Evolutionary conservation across 305 asterid genomes (phyloP), one percentile per base, ranked within the genome.

Genomic region (Andrographis paniculata): DNA sequence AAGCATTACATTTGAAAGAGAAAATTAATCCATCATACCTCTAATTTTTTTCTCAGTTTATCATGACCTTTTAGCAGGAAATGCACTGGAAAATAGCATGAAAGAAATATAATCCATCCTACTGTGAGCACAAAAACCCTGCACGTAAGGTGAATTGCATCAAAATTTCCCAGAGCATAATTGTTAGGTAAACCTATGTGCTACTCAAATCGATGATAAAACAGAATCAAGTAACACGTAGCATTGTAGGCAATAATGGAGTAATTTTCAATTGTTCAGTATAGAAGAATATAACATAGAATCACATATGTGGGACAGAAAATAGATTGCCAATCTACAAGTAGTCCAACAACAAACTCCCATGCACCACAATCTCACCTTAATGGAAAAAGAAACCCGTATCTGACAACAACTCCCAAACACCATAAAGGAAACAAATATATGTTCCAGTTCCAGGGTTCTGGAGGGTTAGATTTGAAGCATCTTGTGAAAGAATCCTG

Each of bases 361-460:
- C 30, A 37, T 12, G 14, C 4, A 4, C 3, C 5, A n/a, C 14
- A 2, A 20, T n/a, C 56, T 51, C 55, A 91, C 96, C 99, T 79
- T 57, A 63, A 40, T 53, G 99, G 99, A 60, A 92, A 92, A 62
- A 92, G 93, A 47, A 87, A 5, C 21, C 82, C 80, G 69, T 92
- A 92, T 81, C 99, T 70, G 66, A 84, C 79, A 42, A 81, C 63
- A 41, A 84, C 95, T 47, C 85, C 85, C 63, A 81, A 50, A 61
- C 93, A 83, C 94, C 95, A 87, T 65, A 92, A 62, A 24, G 96
- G 95, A 65, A 91, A 79, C 76, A 91, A 72, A 74, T 92, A 92
- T 20, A 92, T 54, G 63, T 87, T 92, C 99, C 96, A 92, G 70
- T 87, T 87, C 99, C 99, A 87, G 15, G 99, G 96, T 47, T 87